phyloP scores from a whole-genome alignment of 2,329 filamentous ascomycete genomes.

The Trichoderma polysporum region DNA sequence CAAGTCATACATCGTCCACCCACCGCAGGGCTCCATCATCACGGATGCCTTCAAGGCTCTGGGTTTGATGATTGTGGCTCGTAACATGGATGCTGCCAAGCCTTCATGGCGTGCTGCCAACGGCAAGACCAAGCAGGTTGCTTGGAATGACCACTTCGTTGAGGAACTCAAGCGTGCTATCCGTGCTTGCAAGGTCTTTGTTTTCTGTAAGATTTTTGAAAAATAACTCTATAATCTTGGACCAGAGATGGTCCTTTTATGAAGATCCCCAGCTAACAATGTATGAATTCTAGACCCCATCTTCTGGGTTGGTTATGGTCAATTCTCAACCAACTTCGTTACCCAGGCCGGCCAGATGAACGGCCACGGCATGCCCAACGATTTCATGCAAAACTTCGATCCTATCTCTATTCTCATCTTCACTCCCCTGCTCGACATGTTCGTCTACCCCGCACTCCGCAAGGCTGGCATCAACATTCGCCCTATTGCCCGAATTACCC shows the following conservation, averaged over 20 bases:
- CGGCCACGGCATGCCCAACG: slow-evolving; percentile 66
- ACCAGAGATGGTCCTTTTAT: too few relatives aligned
- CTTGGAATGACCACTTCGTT: slow-evolving; percentile 70
- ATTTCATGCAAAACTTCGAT: slow-evolving; percentile 67
- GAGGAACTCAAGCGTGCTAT: slow-evolving; percentile 67
- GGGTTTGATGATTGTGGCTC: slow-evolving; percentile 40
- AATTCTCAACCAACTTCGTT: slow-evolving; percentile 66
- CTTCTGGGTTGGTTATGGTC: slow-evolving; percentile 68
- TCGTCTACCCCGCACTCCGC: slow-evolving; percentile 62
- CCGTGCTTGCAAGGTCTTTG: slow-evolving; percentile 70
- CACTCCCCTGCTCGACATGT: slow-evolving; percentile 61
- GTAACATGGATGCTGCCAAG: slow-evolving; percentile 62
- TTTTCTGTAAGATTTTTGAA: slow-evolving; percentile 46
- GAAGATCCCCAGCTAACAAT: too few relatives aligned
- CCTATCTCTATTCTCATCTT: slow-evolving; percentile 66
- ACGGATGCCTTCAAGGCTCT: slow-evolving; percentile 59
- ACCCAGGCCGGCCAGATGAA: slow-evolving; percentile 59
- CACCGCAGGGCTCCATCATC: slow-evolving; percentile 61
- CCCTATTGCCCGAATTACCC: slow-evolving; percentile 64
- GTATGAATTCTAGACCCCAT: slow-evolving; percentile 46
- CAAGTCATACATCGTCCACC: slow-evolving; percentile 52
- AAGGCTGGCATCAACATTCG: slow-evolving; percentile 58
- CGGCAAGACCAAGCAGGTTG: slow-evolving; percentile 42
- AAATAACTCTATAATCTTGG: too few relatives aligned
- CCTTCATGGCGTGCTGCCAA: slow-evolving; percentile 61